Conservation (phyloP, 106 monocot species). For the Allium fistulosum region DNA sequence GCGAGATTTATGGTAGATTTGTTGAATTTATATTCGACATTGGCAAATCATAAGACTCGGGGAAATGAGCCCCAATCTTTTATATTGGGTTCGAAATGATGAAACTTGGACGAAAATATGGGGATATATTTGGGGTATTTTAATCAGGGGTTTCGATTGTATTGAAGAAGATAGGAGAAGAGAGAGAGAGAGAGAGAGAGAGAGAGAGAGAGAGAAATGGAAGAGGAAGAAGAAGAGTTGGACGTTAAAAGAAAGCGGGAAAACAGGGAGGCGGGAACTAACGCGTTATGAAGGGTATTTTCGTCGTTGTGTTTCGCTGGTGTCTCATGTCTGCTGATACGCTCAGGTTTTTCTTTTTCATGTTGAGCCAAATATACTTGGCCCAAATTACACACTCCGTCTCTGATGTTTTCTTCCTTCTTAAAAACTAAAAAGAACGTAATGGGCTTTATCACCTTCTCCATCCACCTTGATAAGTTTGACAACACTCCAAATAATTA, state of each 20-base stretch:
- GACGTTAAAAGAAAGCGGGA: neutral
- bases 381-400: neutral
- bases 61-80: neutral
- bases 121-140: neutral
- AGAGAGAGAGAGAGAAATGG: neutral
- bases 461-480: too few relatives aligned
- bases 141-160: neutral
- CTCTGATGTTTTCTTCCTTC: too few relatives aligned
- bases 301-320: neutral
- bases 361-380: too few relatives aligned
- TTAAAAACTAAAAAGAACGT: too few relatives aligned
- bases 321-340: too few relatives aligned
- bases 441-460: too few relatives aligned
- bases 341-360: too few relatives aligned
- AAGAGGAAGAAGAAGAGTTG: neutral
- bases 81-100: neutral
- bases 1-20: neutral
- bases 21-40: neutral
- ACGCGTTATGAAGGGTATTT: neutral
- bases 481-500: too few relatives aligned
- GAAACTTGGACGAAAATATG: neutral
- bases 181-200: neutral
- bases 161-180: neutral
- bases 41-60: neutral
- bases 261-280: conserved; percentile 1